Base-by-base conservation (phyloP, 176 grass and related monocot genomes). In the Puya raimondii region DNA sequence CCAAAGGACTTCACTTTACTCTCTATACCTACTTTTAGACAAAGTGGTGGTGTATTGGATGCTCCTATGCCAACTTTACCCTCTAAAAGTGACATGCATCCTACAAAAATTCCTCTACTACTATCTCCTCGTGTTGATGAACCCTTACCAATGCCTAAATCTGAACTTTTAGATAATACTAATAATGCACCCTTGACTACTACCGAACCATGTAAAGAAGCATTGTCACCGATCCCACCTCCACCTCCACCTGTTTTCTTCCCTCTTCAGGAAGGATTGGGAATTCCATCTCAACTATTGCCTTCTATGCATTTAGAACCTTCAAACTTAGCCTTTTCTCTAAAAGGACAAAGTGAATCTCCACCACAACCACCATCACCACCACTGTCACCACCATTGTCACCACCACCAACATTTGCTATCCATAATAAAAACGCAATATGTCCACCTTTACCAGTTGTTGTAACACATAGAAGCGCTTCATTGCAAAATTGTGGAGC, bases 31-130 rank as follows among this genome's bases (percentile, higher is more conserved):
- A 9, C 12, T 68, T 64, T 13, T 76, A 67, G 64, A 64, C 63
- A 83, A 79, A 72, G 5, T 68, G 69, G 71, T 76, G 63, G 63
- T 18, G 8, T 64, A 61, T 79, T 67, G 68, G 27, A 12, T 68
- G 49, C 63, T 79, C 23, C 51, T 25, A 70, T 48, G 33, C 2
- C 71, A 79, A 53, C 51, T 70, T 85, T 49, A 64, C 64, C 33
- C 27, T 52, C 67, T 23, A 54, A 69, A 69, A 73, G 47, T 71
- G 64, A 69, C 47, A 71, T 52, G 72, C 22, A 33, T 72, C 50
- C 47, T 66, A 49, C 42, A 66, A 16, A 10, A 64, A 64, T 64
- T 64, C 59, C 59, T 10, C 59, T 51, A 54, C 25, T 51, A 15
- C 29, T 25, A 26, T 53, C 10, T 71, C 23, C 29, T 33, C 23